Base-by-base conservation (phyloP, 2,329 filamentous ascomycete species). In the Aspergillus unguis region DNA sequence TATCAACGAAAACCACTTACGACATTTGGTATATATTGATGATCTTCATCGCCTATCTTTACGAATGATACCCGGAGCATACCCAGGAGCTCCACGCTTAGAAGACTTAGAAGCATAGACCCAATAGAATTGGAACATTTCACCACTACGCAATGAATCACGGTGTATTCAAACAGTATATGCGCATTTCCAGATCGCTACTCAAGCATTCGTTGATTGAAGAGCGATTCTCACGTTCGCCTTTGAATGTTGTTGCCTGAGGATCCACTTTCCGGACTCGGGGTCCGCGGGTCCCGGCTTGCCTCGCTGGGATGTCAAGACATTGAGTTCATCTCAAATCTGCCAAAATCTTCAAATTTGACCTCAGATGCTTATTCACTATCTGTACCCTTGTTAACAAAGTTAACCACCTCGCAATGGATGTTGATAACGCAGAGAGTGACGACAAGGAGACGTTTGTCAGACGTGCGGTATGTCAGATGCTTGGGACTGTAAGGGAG, bases 381-480 rank as follows among this genome's bases (percentile, higher is more conserved):
- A 23, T 10, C 7, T 11, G 25, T 33, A 4, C n/a, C 4, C 7
- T 23, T 2, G n/a, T 33, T 25, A 32, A 25, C 17, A 40, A 25
- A 23, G 6, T 5, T 25, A 23, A 10, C 9, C 17, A 50, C n/a
- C 9, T 37, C 8, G 28, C 6, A 8, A 69, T 70, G 68, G 68
- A 69, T 11, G 45, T 62, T 56, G 67, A 62, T 56, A 64, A 57
- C 31, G 58, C 66, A 54, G 66, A 67, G 29, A 61, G 57, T 45
- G 65, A 64, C 25, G 47, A 54, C 42, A 59, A 51, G 25, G 61
- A 62, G 28, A 44, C 44, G 31, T 46, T 62, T 37, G 54, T 56
- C 48, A 50, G 61, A 57, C 68, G 66, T 48, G 68, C 68, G 38
- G 68, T 70, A 60, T 57, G 68, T 68, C 17, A 17, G 17, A 17